These are phyloP conservation scores for Laburnicola sp. DNA, from an alignment of 2,329 filamentous ascomycete genomes.

Conservation along the genomic window DNA sequence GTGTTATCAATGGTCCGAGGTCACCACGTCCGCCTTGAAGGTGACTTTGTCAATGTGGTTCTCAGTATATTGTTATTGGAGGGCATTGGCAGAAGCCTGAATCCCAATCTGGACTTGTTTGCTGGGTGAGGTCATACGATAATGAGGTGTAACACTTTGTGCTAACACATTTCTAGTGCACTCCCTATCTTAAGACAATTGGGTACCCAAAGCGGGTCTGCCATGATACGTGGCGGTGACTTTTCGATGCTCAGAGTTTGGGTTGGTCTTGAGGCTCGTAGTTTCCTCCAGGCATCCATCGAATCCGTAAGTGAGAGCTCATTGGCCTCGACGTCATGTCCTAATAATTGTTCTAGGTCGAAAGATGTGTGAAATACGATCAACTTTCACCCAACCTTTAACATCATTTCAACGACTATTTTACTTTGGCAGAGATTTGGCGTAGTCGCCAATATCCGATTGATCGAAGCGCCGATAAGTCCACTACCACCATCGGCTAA, in stretches of 20 bases:
- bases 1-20: slow-evolving; percentile 87
- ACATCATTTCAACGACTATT: neutral
- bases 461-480: no score
- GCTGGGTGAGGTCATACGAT: slow-evolving; percentile 57
- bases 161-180: slow-evolving; percentile 58
- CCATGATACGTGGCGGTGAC: slow-evolving; percentile 53
- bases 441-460: neutral
- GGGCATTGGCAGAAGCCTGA: slow-evolving; percentile 84
- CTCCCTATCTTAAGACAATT: slow-evolving; percentile 88
- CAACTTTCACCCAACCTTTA: slow-evolving; percentile 84
- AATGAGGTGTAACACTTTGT: neutral
- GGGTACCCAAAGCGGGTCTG: slow-evolving; percentile 72
- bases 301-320: slow-evolving; percentile 69
- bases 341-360: slow-evolving; percentile 59
- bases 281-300: slow-evolving; percentile 85
- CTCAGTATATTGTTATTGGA: slow-evolving; percentile 92
- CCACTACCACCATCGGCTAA: no score
- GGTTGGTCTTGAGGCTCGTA: slow-evolving; percentile 85
- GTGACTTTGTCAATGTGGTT: slow-evolving; percentile 98
- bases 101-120: slow-evolving; percentile 86
- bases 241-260: slow-evolving; percentile 81
- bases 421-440: neutral
- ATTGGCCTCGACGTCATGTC: neutral
- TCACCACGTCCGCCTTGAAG: slow-evolving; percentile 92
- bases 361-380: slow-evolving; percentile 89